These are phyloP conservation scores for Kwoniella dejecticola DNA, from an alignment of 768 basidiomycete genomes.

Conservation along the genomic window DNA sequence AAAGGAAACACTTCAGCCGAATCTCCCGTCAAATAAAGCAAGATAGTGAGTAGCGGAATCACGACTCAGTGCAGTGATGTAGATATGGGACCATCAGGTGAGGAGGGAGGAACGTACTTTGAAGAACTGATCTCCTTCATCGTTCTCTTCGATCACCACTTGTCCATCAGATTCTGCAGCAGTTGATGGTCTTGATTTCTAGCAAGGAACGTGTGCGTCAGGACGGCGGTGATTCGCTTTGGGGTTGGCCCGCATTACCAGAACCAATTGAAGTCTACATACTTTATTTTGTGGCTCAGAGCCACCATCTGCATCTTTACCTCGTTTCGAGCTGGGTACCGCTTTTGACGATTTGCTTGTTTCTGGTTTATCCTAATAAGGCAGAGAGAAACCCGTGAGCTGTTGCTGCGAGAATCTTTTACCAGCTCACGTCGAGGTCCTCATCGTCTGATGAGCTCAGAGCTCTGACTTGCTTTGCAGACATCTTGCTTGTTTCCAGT, in stretches of 20 bases:
- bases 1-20: background rate
- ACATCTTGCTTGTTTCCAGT: background rate
- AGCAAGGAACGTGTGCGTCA: background rate
- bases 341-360: background rate
- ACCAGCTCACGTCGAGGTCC: background rate
- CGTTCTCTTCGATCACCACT: slow-evolving; percentile 18
- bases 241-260: background rate
- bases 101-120: too few relatives aligned
- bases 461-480: background rate
- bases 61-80: background rate
- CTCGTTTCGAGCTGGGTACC: background rate
- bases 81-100: background rate
- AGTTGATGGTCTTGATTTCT: slow-evolving; percentile 6
- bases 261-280: background rate
- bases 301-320: background rate
- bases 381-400: too few relatives aligned
- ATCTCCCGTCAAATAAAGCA: background rate
- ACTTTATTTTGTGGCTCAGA: slow-evolving; percentile 6
- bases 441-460: slow-evolving; percentile 7
- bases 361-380: background rate
- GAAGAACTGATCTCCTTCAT: slow-evolving; percentile 30
- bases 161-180: background rate
- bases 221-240: background rate
- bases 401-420: background rate
- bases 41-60: background rate